Base-by-base conservation (phyloP, 192 early-diverging fungal genomes). In the Chytriomyces sp. region DNA sequence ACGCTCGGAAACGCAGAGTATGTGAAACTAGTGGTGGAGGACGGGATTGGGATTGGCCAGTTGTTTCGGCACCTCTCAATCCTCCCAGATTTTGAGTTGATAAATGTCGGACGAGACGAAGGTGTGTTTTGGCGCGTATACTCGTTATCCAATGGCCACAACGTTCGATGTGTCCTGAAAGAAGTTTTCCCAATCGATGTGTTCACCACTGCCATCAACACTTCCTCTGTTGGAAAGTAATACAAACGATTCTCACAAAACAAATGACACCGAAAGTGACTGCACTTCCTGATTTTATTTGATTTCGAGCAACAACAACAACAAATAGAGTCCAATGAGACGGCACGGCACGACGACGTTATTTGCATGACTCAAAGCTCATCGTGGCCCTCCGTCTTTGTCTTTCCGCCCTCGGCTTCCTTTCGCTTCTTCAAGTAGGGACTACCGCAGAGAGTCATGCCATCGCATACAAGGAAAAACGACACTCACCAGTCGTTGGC, bases 41-140 rank as follows among this genome's bases (percentile, higher is more conserved):
- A 82, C 32, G 64, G 75, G 30, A 75, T 86, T 39, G 85, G 83
- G 22, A 82, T 86, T 58, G 85, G 85, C 17, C 85, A 86, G 53
- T 70, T 86, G 57, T 86, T 86, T 56, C 63, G 84, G 68, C 71
- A 78, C 52, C 73, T 86, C 2, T 82, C 78, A 69, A 62, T 86
- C 5, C 69, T 86, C 2, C 84, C 84, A 4, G 71, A 79, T 56
- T 86, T 84, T 71, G 70, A 68, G 28, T 54, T 86, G 26, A n/a
- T 77, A 32, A 32, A 78, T 2, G 77, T 70, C 12, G 77, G 72
- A 34, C 28, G 74, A 31, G 56, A 58, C 28, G 56, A 25, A 30
- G 40, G 22, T 31, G 40, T 38, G 26, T 77, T 82, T 40, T 80
- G 78, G 78, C n/a, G 81, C 14, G 58, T 60, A 17, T 82, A 82